Evolutionary conservation across 73 alveolate genomes (phyloP).

Genomic region (Paramecium bursaria): DNA sequence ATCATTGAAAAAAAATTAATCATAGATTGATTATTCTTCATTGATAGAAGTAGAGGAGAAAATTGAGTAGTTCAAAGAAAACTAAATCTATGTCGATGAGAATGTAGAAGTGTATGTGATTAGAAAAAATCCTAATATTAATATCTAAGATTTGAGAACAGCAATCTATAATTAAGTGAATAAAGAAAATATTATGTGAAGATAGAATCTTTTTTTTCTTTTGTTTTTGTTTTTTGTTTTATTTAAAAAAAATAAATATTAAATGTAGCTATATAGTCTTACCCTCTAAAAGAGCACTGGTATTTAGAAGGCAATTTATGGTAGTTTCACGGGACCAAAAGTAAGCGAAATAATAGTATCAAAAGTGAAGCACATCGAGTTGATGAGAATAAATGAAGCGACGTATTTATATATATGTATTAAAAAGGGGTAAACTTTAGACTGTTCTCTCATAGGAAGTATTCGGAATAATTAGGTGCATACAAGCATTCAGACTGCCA

Average conservation of each 20-base stretch:
- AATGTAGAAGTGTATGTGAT: conserved; percentile 39
- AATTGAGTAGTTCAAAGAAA: conserved; percentile 13
- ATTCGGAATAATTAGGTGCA: conserved; percentile 92
- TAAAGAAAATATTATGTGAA: background rate
- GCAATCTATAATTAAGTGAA: too few species aligned
- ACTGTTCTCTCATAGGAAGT: conserved; percentile 83
- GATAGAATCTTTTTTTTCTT: conserved; percentile 6
- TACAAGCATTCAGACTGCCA: conserved; percentile 89
- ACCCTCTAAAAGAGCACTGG: conserved; percentile 93
- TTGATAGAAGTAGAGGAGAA: background rate
- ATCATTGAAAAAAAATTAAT: background rate
- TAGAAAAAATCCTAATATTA: too few species aligned
- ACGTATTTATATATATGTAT: conserved; percentile 62
- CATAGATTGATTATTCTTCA: background rate
- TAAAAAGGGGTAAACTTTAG: conserved; percentile 72
- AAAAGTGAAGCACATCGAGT: conserved; percentile 81
- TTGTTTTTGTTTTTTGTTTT: conserved; percentile 32
- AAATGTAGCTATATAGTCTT: conserved; percentile 93
- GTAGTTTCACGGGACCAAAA: conserved; percentile 97
- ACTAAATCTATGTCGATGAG: conserved; percentile 28
- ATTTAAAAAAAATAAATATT: conserved; percentile 1
- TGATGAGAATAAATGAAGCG: conserved; percentile 73
- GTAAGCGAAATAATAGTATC: conserved; percentile 93
- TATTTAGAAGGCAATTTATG: conserved; percentile 96
- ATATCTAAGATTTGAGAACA: too few species aligned